Base-by-base conservation (phyloP, 2,329 filamentous ascomycete genomes). In the Davidsoniella virescens region DNA sequence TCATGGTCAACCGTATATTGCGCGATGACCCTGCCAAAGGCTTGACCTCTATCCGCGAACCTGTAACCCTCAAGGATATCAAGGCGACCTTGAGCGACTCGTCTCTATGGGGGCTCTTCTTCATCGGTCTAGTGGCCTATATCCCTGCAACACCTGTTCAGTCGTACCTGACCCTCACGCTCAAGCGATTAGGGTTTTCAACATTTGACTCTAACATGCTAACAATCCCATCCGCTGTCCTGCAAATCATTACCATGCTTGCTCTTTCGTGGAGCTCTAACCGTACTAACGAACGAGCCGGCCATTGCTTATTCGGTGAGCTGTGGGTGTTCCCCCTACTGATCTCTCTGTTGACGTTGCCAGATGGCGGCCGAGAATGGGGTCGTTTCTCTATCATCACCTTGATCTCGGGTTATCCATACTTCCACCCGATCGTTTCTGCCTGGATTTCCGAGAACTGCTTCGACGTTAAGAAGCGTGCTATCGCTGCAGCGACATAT, bases 381-480 rank as follows among this genome's bases (percentile, higher is more conserved):
- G 56, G 55, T 2, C 59, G 58, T 23, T 64, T 61, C 49, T 57
- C 57, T 2, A 51, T 63, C 8, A 52, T 65, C 8, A 63, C 59
- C 2, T 52, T 63, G 8, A 51, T 63, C 17, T 57, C 64, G 1
- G 59, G 59, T n/a, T 63, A 61, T 29, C 62, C 60, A 4, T 61
- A 61, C 39, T 60, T 66, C 2, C 69, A 73, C 51, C 65, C 70
- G 0, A 69, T 73, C 37, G 67, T 71, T 54, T 69, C 70, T 3
- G 66, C 59, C 18, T 72, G 69, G 67, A 67, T 66, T 55, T 69
- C 66, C 1, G 65, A 73, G 46, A 83, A 82, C 57, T 72, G 76
- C 2, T 77, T 78, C 54, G 68, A 71, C 1, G 76, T 83, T 8
- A 68, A 78, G 9, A 76, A 73, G 5, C 66, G 78, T 5, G 75